These are phyloP conservation scores for Smittium culicis DNA, from an alignment of 371 early-diverging fungal genomes.

Conservation along the genomic window DNA sequence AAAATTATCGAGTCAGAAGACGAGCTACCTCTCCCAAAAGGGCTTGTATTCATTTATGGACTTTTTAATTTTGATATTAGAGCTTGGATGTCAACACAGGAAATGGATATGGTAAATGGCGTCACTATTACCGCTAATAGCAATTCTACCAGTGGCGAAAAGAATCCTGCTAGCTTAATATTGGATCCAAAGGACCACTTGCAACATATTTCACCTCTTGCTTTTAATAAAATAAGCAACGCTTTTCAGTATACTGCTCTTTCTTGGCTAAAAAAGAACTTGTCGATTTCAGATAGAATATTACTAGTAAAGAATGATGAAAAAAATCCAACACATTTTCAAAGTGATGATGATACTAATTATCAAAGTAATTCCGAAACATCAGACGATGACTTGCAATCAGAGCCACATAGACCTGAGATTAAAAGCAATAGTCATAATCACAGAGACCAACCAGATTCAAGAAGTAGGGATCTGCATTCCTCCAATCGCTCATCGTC, in stretches of 20 bases:
- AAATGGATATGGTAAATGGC: slow-evolving; percentile 25
- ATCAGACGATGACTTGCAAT: not conserved
- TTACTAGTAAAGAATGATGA: slow-evolving; percentile 8
- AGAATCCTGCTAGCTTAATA: not conserved
- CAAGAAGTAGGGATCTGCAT: too few relatives aligned
- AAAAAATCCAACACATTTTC: not conserved
- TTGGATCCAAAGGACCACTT: slow-evolving; percentile 24
- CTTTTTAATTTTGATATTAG: slow-evolving; percentile 75
- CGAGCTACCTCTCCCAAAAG: slow-evolving; percentile 42
- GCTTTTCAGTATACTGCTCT: not conserved
- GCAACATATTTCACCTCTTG: slow-evolving; percentile 29
- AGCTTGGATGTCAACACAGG: slow-evolving; percentile 63
- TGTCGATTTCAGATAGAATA: slow-evolving; percentile 1
- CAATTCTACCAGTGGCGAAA: slow-evolving; percentile 13
- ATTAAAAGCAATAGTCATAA: not conserved
- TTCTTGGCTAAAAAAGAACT: not conserved
- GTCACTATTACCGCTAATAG: slow-evolving; percentile 11
- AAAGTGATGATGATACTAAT: not conserved
- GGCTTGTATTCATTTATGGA: slow-evolving; percentile 78
- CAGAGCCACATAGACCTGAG: not conserved
- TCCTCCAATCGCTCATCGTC: not conserved
- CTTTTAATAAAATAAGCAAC: slow-evolving; percentile 7
- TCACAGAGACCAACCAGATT: slow-evolving; percentile 11
- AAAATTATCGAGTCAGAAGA: slow-evolving; percentile 46
- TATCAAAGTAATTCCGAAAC: not conserved